Evolutionary conservation across 2,329 filamentous ascomycete species (phyloP).

Genomic region (Colletotrichum camelliae): DNA sequence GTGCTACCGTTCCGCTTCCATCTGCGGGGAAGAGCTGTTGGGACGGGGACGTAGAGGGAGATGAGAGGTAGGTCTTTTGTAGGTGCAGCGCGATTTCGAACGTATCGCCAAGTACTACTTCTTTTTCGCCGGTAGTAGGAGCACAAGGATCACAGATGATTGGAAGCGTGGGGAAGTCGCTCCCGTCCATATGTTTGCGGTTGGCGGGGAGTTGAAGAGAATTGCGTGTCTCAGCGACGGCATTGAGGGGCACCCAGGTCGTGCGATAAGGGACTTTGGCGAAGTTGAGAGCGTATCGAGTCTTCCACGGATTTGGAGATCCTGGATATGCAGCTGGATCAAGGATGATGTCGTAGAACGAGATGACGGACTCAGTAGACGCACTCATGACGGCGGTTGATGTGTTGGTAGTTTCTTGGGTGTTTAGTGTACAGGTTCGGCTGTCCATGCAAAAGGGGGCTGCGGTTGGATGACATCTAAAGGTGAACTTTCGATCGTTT

Average conservation of each 20-base stretch:
- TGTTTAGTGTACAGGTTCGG: fast-evolving
- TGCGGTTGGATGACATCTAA: too few species aligned
- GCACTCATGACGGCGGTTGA: not conserved
- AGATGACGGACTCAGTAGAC: not conserved
- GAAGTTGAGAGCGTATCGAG: not conserved
- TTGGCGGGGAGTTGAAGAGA: not conserved
- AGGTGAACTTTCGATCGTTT: too few species aligned
- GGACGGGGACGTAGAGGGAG: not conserved
- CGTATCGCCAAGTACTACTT: not conserved
- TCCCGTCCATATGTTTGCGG: not conserved
- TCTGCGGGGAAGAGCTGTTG: not conserved
- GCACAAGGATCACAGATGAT: not conserved
- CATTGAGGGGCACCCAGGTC: not conserved
- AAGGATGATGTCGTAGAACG: not conserved
- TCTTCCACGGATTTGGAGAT: not conserved
- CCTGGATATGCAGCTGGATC: not conserved
- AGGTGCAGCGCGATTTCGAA: not conserved
- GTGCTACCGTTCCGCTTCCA: not conserved
- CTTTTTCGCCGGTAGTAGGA: not conserved
- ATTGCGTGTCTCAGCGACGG: not conserved
- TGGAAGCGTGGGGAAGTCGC: not conserved
- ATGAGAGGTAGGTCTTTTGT: not conserved
- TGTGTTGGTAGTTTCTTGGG: not conserved
- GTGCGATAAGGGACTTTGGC: not conserved
- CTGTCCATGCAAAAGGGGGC: not conserved